phyloP scores from a whole-genome alignment of 2,329 filamentous ascomycete genomes.

The Botrytis pseudocinerea region DNA sequence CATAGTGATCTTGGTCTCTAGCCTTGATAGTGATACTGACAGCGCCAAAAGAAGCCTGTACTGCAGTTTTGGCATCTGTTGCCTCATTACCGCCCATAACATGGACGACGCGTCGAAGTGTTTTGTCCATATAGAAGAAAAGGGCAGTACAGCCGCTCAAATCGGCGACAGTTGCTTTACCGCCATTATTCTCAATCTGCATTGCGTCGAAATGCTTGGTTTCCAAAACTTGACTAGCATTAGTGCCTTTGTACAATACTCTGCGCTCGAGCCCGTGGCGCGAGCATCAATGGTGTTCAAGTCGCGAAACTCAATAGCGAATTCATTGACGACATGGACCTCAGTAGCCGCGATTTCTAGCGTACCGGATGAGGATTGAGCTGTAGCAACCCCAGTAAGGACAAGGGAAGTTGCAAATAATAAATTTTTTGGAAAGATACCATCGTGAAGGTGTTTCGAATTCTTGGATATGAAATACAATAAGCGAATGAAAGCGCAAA shows the following conservation, averaged over 20 bases:
- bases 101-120: constrained; percentile 11
- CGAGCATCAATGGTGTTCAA: constrained; percentile 1
- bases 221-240: constrained; percentile 5
- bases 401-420: not conserved
- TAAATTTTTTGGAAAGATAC: not conserved
- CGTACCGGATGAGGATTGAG: not conserved
- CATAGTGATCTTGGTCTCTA: not conserved
- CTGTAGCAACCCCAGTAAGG: not conserved
- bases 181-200: constrained; percentile 6
- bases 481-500: constrained; percentile 3
- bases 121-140: constrained; percentile 14
- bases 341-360: not conserved
- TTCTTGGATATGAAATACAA: not conserved
- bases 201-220: constrained; percentile 17
- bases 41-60: not conserved
- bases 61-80: constrained; percentile 18
- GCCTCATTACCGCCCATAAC: constrained; percentile 20
- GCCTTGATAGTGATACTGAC: not conserved
- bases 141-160: constrained; percentile 19
- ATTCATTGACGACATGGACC: not conserved
- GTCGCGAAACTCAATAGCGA: constrained; percentile 3
- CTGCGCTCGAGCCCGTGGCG: not conserved
- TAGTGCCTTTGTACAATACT: not conserved
- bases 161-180: constrained; percentile 7
- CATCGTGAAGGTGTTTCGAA: not conserved